A percentile compares a stretch with the other conserved stretches of the same genome.
These are phyloP conservation scores for Cyberlindnera maritima DNA, from an alignment of 805 yeast species.

Conservation along the genomic window DNA sequence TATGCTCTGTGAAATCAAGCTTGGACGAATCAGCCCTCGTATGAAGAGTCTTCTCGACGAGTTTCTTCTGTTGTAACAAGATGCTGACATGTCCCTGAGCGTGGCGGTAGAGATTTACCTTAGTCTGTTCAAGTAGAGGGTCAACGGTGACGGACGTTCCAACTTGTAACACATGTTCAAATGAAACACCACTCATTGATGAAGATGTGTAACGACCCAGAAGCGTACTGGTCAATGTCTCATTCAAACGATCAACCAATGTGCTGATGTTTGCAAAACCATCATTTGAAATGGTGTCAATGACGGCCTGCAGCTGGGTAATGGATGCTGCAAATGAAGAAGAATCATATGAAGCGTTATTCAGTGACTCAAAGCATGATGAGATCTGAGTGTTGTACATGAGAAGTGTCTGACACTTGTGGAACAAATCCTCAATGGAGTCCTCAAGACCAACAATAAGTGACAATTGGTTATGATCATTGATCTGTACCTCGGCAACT, in stretches of 20 bases:
- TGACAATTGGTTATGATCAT: slow-evolving; percentile 33
- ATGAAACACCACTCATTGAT: neutral
- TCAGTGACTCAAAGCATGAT: slow-evolving; percentile 24
- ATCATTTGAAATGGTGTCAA: slow-evolving; percentile 35
- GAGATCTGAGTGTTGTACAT: slow-evolving; percentile 29
- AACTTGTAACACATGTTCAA: slow-evolving; percentile 36
- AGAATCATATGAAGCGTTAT: slow-evolving; percentile 27
- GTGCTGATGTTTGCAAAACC: slow-evolving; percentile 34
- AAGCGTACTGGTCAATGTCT: slow-evolving; percentile 29
- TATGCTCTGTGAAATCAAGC: slow-evolving; percentile 12
- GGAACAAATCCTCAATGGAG: slow-evolving; percentile 30
- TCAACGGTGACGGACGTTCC: slow-evolving; percentile 34
- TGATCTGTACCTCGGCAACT: slow-evolving; percentile 28
- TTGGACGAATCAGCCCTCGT: neutral
- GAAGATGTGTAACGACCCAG: slow-evolving; percentile 26
- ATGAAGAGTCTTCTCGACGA: slow-evolving; percentile 23
- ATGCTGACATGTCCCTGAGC: slow-evolving; percentile 27
- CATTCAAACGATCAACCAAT: slow-evolving; percentile 36
- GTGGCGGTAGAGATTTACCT: slow-evolving; percentile 27
- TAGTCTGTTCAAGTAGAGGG: slow-evolving; percentile 42
- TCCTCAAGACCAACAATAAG: slow-evolving; percentile 31
- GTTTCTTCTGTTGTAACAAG: slow-evolving; percentile 27
- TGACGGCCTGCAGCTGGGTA: slow-evolving; percentile 32
- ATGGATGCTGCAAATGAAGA: slow-evolving; percentile 22
- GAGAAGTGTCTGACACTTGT: slow-evolving; percentile 30